Percentiles rank a stretch among this genome's conserved stretches.
Conservation (phyloP, 2,329 filamentous ascomycete genomes). For the Ceratocystis diversiconidia region DNA sequence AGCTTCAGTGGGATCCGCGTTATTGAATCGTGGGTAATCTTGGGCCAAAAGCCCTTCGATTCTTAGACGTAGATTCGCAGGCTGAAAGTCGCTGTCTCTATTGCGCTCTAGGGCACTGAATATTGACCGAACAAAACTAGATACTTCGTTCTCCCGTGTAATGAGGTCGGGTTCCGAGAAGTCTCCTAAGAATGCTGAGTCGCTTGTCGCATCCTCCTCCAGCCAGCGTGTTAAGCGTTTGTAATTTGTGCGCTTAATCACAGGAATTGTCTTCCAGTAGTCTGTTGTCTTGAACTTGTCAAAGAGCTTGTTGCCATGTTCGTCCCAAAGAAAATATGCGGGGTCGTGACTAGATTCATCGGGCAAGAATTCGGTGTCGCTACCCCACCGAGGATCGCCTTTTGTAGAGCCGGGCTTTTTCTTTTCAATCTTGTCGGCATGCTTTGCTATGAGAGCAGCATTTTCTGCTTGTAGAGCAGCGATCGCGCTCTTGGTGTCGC, state of each 20-base stretch:
- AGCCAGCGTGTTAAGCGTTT: slow-evolving; percentile 15
- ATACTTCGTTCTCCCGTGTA: slow-evolving; percentile 11
- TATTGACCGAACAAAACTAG: slow-evolving; percentile 15
- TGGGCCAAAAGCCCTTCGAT: slow-evolving; percentile 14
- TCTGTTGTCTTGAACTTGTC: slow-evolving; percentile 9
- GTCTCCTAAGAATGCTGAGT: neutral
- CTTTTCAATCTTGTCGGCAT: slow-evolving; percentile 7
- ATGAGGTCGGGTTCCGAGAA: slow-evolving; percentile 9
- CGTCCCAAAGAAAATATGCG: slow-evolving; percentile 16
- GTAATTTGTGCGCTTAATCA: slow-evolving; percentile 16
- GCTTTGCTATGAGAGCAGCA: slow-evolving; percentile 13
- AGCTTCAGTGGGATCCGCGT: neutral
- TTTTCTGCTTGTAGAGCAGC: slow-evolving; percentile 18
- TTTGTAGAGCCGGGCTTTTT: neutral
- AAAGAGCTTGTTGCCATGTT: slow-evolving; percentile 14
- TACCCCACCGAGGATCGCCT: slow-evolving; percentile 2
- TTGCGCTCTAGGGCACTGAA: slow-evolving; percentile 10
- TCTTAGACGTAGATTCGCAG: slow-evolving; percentile 5
- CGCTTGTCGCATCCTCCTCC: slow-evolving; percentile 1
- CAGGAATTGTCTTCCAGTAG: slow-evolving; percentile 16
- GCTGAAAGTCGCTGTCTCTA: neutral
- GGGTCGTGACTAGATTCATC: slow-evolving; percentile 15
- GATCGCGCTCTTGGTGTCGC: slow-evolving; percentile 18
- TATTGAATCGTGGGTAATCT: slow-evolving; percentile 13
- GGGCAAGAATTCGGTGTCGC: slow-evolving; percentile 13